Percentiles rank a stretch among this genome's conserved stretches.
These are phyloP conservation scores for Ogataea angusta DNA, from an alignment of 805 yeast species.

Conservation along the genomic window DNA sequence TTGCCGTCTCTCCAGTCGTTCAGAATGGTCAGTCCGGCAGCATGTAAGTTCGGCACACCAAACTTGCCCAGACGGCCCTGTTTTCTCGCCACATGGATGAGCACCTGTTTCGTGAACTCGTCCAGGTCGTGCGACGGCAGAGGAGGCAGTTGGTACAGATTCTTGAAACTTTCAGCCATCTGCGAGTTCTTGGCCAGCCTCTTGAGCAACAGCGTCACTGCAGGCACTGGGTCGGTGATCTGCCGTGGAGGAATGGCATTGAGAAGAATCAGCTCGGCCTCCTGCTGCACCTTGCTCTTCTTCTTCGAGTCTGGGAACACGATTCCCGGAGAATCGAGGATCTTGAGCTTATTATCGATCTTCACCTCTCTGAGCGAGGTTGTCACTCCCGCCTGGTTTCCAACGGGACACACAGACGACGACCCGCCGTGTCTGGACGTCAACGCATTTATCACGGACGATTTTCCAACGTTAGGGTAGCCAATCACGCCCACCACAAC, in stretches of 20 bases:
- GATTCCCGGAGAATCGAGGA: conserved; percentile 95
- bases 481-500: conserved; percentile 95
- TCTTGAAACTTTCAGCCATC: conserved; percentile 73
- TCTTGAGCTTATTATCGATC: conserved; percentile 81
- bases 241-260: conserved; percentile 88
- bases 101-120: conserved; percentile 77
- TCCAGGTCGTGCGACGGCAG: conserved; percentile 68
- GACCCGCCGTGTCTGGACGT: conserved; percentile 73
- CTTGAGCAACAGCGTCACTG: conserved; percentile 72
- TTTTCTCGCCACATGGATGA: conserved; percentile 89
- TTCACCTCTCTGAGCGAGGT: conserved; percentile 89
- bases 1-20: conserved; percentile 98
- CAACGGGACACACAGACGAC: conserved; percentile 86
- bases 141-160: conserved; percentile 76
- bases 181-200: conserved; percentile 69
- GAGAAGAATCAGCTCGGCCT: conserved; percentile 83
- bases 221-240: conserved; percentile 79
- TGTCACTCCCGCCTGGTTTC: conserved; percentile 97
- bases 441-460: conserved; percentile 88
- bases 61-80: conserved; percentile 91
- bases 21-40: conserved; percentile 79
- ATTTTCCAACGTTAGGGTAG: conserved; percentile 96
- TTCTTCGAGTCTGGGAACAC: conserved; percentile 72
- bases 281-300: conserved; percentile 54
- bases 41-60: conserved; percentile 84